phyloP scores from a whole-genome alignment of 1,284 basidiomycete species.

The Grifola frondosa region DNA sequence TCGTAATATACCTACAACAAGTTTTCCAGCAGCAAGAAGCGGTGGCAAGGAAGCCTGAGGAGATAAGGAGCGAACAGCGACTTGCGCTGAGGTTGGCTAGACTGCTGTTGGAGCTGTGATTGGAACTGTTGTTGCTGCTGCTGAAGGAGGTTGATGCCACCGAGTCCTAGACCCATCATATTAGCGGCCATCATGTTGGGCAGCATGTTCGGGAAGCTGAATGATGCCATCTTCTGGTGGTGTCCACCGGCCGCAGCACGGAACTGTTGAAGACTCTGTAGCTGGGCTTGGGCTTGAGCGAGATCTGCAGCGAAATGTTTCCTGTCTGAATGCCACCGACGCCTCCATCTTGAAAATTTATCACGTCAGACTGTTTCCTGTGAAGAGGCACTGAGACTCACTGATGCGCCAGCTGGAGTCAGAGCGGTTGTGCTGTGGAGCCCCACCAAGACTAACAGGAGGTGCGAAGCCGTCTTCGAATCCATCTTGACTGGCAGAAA shows the following conservation, averaged over 20 bases:
- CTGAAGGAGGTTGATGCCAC: slow-evolving; percentile 76
- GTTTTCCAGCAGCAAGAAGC: slow-evolving; percentile 95
- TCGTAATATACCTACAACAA: slow-evolving; percentile 95
- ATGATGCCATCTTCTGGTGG: slow-evolving; percentile 96
- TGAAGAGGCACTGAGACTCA: slow-evolving; percentile 40
- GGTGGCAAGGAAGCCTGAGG: slow-evolving; percentile 95
- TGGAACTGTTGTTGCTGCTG: slow-evolving; percentile 90
- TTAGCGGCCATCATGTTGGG: slow-evolving; percentile 95
- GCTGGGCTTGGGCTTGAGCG: slow-evolving; percentile 93
- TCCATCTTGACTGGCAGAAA: slow-evolving; percentile 59
- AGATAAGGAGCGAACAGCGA: slow-evolving; percentile 98
- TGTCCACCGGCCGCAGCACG: slow-evolving; percentile 93
- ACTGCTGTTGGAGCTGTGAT: slow-evolving; percentile 88
- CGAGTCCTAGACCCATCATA: slow-evolving; percentile 86
- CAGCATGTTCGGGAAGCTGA: slow-evolving; percentile 96
- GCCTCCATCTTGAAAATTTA: slow-evolving; percentile 56
- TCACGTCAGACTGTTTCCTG: slow-evolving; percentile 18
- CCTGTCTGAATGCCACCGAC: slow-evolving; percentile 67
- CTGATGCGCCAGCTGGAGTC: slow-evolving; percentile 90
- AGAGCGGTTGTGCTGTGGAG: slow-evolving; percentile 75
- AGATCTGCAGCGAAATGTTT: slow-evolving; percentile 75
- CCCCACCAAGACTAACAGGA: slow-evolving; percentile 54
- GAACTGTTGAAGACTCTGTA: slow-evolving; percentile 96
- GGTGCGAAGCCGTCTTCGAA: slow-evolving; percentile 77
- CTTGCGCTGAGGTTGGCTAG: slow-evolving; percentile 91